A percentile compares a stretch with the other conserved stretches of the same genome.
These are phyloP conservation scores for Cynanchum wilfordii DNA, from an alignment of 257 asterid genomes.

Conservation along the genomic window DNA sequence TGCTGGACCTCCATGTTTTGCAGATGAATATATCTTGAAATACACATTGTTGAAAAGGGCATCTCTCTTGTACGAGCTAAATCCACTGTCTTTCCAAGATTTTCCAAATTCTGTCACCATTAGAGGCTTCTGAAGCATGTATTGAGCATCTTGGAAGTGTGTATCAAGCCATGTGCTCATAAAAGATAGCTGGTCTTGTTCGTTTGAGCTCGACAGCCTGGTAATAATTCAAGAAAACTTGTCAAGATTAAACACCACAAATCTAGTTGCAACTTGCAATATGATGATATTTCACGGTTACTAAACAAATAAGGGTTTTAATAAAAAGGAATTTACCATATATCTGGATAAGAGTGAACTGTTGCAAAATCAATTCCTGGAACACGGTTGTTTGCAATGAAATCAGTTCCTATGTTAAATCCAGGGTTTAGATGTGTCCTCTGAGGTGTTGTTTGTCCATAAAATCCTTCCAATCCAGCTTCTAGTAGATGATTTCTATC, in stretches of 20 bases:
- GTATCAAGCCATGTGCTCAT: constrained; percentile 58
- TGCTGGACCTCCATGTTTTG: constrained; percentile 77
- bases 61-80: constrained; percentile 55
- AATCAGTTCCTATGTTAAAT: constrained; percentile 65
- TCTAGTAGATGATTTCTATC: constrained; percentile 77
- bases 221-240: constrained; percentile 12
- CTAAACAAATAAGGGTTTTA: no score
- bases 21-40: constrained; percentile 58
- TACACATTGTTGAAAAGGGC: constrained; percentile 52
- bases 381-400: constrained; percentile 61
- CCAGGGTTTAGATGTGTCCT: constrained; percentile 50
- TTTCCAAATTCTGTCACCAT: constrained; percentile 76
- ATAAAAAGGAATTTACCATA: constrained; percentile 44
- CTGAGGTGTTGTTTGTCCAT: constrained; percentile 57
- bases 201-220: constrained; percentile 59
- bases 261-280: no score
- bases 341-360: constrained; percentile 84
- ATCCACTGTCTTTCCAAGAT: constrained; percentile 58
- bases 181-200: constrained; percentile 46
- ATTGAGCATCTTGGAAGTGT: constrained; percentile 68
- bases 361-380: constrained; percentile 80
- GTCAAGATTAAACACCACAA: background rate
- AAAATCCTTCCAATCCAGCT: constrained; percentile 90
- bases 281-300: background rate
- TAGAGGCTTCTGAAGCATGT: constrained; percentile 63